phyloP scores from a whole-genome alignment of 2,329 filamentous ascomycete species.

The Pseudocercospora musae region DNA sequence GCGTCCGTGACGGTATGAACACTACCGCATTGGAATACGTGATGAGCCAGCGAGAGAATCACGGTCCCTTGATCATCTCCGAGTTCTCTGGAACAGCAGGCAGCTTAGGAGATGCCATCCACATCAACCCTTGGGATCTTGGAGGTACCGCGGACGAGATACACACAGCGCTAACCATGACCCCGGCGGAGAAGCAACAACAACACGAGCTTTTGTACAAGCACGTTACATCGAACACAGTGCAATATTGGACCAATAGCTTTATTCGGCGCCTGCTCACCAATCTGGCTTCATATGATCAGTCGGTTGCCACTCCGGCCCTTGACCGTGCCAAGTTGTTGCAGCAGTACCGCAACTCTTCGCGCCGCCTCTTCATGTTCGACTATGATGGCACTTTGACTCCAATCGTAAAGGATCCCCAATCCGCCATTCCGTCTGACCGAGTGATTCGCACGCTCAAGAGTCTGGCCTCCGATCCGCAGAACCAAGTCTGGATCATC shows the following conservation, averaged over 20 bases:
- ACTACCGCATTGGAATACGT: conserved; percentile 95
- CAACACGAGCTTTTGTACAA: conserved; percentile 75
- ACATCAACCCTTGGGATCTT: conserved; percentile 96
- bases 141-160: conserved; percentile 80
- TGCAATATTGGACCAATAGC: conserved; percentile 79
- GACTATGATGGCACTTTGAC: conserved; percentile 98
- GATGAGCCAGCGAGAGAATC: conserved; percentile 80
- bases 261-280: conserved; percentile 76
- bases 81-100: conserved; percentile 95
- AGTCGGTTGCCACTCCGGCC: conserved; percentile 72
- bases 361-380: conserved; percentile 91
- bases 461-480: conserved; percentile 71
- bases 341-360: conserved; percentile 68
- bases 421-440: conserved; percentile 82
- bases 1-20: conserved; percentile 96
- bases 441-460: conserved; percentile 77
- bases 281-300: conserved; percentile 73
- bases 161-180: conserved; percentile 75
- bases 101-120: conserved; percentile 78
- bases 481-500: conserved; percentile 96
- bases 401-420: conserved; percentile 88
- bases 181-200: conserved; percentile 58
- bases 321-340: conserved; percentile 73
- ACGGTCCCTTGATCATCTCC: conserved; percentile 86
- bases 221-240: conserved; percentile 80